Percentiles rank a stretch among this genome's conserved stretches.
These are phyloP conservation scores for Russula virescens DNA, from an alignment of 768 basidiomycete genomes.

Conservation along the genomic window DNA sequence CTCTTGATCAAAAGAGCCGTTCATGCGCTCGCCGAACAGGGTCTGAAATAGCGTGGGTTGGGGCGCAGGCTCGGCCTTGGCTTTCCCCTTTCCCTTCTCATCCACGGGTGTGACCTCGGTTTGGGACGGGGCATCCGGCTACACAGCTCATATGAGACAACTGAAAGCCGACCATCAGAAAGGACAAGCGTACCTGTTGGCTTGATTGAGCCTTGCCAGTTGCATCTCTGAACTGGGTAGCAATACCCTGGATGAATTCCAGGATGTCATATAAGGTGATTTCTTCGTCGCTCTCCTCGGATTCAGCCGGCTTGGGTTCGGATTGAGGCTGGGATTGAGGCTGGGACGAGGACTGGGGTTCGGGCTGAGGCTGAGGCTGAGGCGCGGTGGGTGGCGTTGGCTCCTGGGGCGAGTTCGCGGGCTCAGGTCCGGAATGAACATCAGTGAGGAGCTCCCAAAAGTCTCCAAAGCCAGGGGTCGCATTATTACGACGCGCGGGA, in stretches of 20 bases:
- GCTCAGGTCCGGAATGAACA: background rate
- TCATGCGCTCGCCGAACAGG: background rate
- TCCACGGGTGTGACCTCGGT: background rate
- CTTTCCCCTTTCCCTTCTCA: slow-evolving; percentile 2
- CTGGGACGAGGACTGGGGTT: background rate
- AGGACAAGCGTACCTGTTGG: background rate
- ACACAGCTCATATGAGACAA: background rate
- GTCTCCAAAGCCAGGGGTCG: background rate
- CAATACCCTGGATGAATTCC: slow-evolving; percentile 1
- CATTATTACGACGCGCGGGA: background rate
- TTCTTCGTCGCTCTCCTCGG: background rate
- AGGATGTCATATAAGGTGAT: background rate
- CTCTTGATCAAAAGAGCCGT: slow-evolving; percentile 4
- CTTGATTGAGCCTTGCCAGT: background rate
- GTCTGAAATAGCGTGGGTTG: background rate
- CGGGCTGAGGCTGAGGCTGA: background rate
- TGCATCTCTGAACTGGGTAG: background rate
- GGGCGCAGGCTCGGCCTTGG: background rate
- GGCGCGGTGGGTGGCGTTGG: background rate
- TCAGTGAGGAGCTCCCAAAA: background rate
- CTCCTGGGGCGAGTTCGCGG: too few relatives aligned
- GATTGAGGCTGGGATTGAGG: background rate
- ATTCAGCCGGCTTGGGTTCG: background rate
- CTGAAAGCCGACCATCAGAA: too few relatives aligned
- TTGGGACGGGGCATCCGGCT: background rate